These are phyloP conservation scores for Leucogyrophana mollusca DNA, from an alignment of 768 basidiomycete species.

Conservation along the genomic window DNA sequence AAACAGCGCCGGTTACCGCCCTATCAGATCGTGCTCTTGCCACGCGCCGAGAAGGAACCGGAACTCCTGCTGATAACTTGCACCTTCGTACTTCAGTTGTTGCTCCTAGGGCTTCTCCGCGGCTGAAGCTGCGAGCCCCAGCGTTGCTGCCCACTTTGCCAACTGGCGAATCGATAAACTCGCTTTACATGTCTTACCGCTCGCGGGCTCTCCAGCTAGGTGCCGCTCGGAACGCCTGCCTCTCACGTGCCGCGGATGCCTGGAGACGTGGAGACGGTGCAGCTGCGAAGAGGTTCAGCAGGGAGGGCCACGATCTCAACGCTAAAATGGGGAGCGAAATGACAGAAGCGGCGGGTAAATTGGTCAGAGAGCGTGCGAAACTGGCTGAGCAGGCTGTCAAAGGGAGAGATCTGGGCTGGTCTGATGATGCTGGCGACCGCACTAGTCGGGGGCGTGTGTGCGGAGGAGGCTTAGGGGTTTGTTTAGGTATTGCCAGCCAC, in stretches of 20 bases:
- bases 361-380: conserved; percentile 80
- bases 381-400: conserved; percentile 77
- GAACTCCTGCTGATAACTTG: conserved; percentile 52
- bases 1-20: conserved; percentile 35
- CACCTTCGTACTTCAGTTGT: conserved; percentile 69
- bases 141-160: conserved; percentile 83
- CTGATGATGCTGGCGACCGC: conserved; percentile 83
- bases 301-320: conserved; percentile 93
- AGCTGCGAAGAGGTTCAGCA: conserved; percentile 89
- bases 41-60: conserved; percentile 49
- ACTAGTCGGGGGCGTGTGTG: conserved; percentile 67
- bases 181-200: conserved; percentile 86
- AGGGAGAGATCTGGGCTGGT: conserved; percentile 67
- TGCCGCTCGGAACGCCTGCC: conserved; percentile 89
- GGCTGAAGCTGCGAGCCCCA: conserved; percentile 82
- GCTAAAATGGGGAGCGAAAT: conserved; percentile 88
- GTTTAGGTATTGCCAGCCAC: conserved; percentile 78
- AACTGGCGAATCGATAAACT: conserved; percentile 79
- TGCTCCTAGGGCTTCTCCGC: conserved; percentile 79
- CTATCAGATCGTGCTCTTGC: conserved; percentile 38
- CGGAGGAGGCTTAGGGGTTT: conserved; percentile 83
- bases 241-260: conserved; percentile 93
- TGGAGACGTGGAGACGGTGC: conserved; percentile 96
- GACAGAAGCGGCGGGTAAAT: conserved; percentile 75
- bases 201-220: conserved; percentile 88